phyloP scores from a whole-genome alignment of 345 rosid genomes.

The Firmiana major region DNA sequence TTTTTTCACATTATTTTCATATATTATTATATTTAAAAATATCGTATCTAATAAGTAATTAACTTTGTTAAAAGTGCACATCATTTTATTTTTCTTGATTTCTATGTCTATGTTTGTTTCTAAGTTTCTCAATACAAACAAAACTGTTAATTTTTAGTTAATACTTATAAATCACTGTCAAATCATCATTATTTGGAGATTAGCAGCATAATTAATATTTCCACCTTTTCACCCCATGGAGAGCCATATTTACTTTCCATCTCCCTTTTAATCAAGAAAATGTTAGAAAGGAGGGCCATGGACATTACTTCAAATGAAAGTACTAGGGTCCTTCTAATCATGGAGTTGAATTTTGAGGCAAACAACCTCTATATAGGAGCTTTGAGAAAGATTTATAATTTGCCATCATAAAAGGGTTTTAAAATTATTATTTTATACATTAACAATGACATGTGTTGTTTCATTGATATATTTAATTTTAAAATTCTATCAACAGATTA shows the following conservation, averaged over 20 bases:
- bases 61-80: neutral
- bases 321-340: neutral
- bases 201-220: neutral
- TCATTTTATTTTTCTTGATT: neutral
- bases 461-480: no score
- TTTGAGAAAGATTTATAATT: neutral
- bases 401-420: no score
- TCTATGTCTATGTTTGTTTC: neutral
- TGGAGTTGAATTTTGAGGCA: neutral
- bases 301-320: neutral
- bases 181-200: neutral
- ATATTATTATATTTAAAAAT: no score
- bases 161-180: neutral
- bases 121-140: neutral
- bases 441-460: neutral
- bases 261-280: neutral
- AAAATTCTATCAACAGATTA: neutral
- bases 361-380: neutral
- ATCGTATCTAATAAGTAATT: neutral
- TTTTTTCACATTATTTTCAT: no score
- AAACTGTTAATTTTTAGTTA: neutral
- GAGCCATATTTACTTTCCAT: neutral
- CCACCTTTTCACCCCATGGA: conserved; percentile 1
- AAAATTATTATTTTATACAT: neutral
- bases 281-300: neutral